A percentile compares a stretch with the other conserved stretches of the same genome.
These are phyloP conservation scores for Cryphonectria naterciae DNA, from an alignment of 2,329 filamentous ascomycete species.

Conservation along the genomic window DNA sequence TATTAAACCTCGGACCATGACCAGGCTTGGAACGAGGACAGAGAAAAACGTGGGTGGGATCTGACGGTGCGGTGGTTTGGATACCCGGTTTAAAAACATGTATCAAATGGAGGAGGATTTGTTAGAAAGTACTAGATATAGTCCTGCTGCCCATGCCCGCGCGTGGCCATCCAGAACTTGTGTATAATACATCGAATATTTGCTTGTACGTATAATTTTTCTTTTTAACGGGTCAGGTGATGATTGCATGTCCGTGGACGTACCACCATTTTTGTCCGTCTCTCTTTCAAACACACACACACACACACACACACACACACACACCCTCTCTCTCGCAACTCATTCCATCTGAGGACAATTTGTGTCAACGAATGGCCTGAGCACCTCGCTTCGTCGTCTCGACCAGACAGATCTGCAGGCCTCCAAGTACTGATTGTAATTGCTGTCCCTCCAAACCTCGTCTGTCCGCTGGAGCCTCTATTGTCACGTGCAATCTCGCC, in stretches of 20 bases:
- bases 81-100: neutral
- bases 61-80: neutral
- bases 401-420: neutral
- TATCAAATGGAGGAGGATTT: neutral
- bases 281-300: too few species aligned
- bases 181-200: neutral
- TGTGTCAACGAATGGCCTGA: neutral
- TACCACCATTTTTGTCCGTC: neutral
- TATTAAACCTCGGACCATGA: neutral
- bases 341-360: neutral
- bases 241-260: neutral
- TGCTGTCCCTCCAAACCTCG: neutral
- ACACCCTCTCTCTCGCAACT: neutral
- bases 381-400: neutral
- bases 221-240: neutral
- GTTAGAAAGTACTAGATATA: neutral
- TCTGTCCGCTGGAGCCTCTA: neutral
- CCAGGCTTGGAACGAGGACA: neutral
- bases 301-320: neutral
- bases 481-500: neutral
- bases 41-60: neutral
- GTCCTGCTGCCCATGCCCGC: neutral
- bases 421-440: neutral
- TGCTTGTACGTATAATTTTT: neutral
- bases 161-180: neutral